A percentile compares a stretch with the other conserved stretches of the same genome.
These are phyloP conservation scores for Coemansia guatemalensis DNA, from an alignment of 192 early-diverging fungal species.

Conservation along the genomic window DNA sequence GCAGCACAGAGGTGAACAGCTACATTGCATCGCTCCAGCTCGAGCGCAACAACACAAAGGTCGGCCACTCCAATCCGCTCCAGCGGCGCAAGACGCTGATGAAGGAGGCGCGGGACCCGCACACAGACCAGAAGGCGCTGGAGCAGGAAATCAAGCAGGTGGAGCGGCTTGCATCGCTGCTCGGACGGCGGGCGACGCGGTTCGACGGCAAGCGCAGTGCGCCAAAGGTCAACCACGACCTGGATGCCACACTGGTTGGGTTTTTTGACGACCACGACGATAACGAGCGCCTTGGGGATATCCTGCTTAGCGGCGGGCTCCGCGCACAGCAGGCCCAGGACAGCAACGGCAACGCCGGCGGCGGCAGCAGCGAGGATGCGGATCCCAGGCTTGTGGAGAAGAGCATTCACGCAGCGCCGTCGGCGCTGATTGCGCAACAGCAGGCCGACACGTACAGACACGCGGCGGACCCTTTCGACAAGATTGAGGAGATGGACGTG, in stretches of 20 bases:
- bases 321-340: neutral
- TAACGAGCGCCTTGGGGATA: slow-evolving; percentile 35
- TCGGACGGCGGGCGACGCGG: slow-evolving; percentile 45
- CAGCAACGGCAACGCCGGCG: neutral
- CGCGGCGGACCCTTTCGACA: slow-evolving; percentile 42
- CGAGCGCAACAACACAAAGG: slow-evolving; percentile 42
- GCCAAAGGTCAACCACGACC: slow-evolving; percentile 44
- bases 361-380: neutral
- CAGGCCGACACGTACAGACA: slow-evolving; percentile 12
- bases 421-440: slow-evolving; percentile 37
- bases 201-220: slow-evolving; percentile 31
- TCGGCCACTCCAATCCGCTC: slow-evolving; percentile 2
- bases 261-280: slow-evolving; percentile 48
- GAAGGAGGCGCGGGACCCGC: slow-evolving; percentile 45
- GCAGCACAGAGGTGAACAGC: slow-evolving; percentile 19
- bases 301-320: slow-evolving; percentile 25
- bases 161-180: slow-evolving; percentile 45
- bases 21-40: slow-evolving; percentile 46
- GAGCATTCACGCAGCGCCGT: slow-evolving; percentile 29
- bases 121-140: slow-evolving; percentile 47
- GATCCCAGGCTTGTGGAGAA: slow-evolving; percentile 40
- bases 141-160: slow-evolving; percentile 48
- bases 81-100: slow-evolving; percentile 45
- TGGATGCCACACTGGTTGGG: slow-evolving; percentile 40
- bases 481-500: slow-evolving; percentile 43